Evolutionary conservation across 2,329 filamentous ascomycete genomes (phyloP), one percentile per base, ranked within the genome.

Genomic region (Nemania serpens): DNA sequence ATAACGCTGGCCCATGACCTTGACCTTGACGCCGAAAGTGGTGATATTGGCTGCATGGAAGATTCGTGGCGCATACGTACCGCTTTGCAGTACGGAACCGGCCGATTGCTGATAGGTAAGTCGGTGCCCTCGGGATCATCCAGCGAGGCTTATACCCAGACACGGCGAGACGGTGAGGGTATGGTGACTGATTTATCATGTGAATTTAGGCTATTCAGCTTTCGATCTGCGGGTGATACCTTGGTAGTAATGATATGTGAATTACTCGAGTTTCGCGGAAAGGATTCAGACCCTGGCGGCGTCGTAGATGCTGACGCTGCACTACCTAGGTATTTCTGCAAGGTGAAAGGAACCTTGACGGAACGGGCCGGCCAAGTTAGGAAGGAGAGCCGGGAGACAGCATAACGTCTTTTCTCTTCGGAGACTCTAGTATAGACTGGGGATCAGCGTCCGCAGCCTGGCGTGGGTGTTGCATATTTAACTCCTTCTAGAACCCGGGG

Each of bases 361-460:
- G 69, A 64, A 69, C 67, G 65, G 66, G 54, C 69, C 67, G 69
- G 54, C 69, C 68, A 58, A 71, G 68, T 68, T 68, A 69, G 69
- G 68, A 69, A 70, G 69, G 68, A 70, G 57, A 43, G 29, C 50
- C 18, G 52, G 18, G 39, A 45, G 33, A 18, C 3, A 29, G 37
- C 37, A 43, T 39, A 55, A 37, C 13, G 42, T 58, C 55, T 56
- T 33, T 36, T 49, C 20, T 39, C n/a, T 46, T 43, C 29, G 22
- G 50, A 58, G 55, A 50, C 41, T 47, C 53, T 51, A 29, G 49
- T 10, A 29, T 20, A 17, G 29, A 34, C n/a, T 33, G 45, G 29
- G 29, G 47, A 37, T 49, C 48, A 25, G 17, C 48, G n/a, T 29
- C 20, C 36, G 6, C 20, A 25, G 7, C 13, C 11, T 36, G 55